These are phyloP conservation scores for Priceomyces carsonii DNA, from an alignment of 805 yeast genomes.

Conservation along the genomic window DNA sequence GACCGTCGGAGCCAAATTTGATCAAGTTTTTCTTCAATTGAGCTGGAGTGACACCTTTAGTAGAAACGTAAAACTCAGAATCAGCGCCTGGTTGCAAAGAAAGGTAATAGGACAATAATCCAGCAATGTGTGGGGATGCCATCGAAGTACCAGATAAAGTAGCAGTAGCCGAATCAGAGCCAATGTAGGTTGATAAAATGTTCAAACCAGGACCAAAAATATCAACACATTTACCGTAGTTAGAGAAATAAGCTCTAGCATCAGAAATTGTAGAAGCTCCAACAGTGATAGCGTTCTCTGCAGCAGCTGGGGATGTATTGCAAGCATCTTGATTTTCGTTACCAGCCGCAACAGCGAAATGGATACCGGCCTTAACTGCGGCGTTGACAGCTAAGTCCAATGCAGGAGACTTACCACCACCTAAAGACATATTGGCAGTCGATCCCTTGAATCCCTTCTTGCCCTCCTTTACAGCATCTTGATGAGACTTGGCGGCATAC, in stretches of 20 bases:
- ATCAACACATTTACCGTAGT: slow-evolving; percentile 94
- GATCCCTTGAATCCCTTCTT: slow-evolving; percentile 78
- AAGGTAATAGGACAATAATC: slow-evolving; percentile 84
- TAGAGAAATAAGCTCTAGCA: slow-evolving; percentile 91
- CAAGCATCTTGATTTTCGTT: slow-evolving; percentile 94
- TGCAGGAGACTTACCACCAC: slow-evolving; percentile 89
- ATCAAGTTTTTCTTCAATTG: slow-evolving; percentile 77
- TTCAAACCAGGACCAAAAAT: slow-evolving; percentile 96
- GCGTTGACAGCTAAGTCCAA: slow-evolving; percentile 87
- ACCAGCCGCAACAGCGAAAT: slow-evolving; percentile 96
- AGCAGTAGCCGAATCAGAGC: slow-evolving; percentile 74
- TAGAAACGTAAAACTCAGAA: slow-evolving; percentile 60
- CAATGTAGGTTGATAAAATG: slow-evolving; percentile 80
- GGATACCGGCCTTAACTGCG: slow-evolving; percentile 84
- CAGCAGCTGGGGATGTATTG: slow-evolving; percentile 87
- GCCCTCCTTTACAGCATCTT: slow-evolving; percentile 48
- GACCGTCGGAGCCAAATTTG: slow-evolving; percentile 62
- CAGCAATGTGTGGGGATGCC: slow-evolving; percentile 98
- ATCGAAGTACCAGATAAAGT: slow-evolving; percentile 93
- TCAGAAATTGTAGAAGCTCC: slow-evolving; percentile 93
- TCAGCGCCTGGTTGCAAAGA: slow-evolving; percentile 78
- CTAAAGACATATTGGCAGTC: slow-evolving; percentile 90
- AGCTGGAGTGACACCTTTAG: slow-evolving; percentile 60
- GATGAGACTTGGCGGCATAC: slow-evolving; percentile 76
- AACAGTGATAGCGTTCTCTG: slow-evolving; percentile 82